Evolutionary conservation across 163 green algal species (phyloP), one percentile per base, ranked within the genome.

Genomic region (Scenedesmus sp.): DNA sequence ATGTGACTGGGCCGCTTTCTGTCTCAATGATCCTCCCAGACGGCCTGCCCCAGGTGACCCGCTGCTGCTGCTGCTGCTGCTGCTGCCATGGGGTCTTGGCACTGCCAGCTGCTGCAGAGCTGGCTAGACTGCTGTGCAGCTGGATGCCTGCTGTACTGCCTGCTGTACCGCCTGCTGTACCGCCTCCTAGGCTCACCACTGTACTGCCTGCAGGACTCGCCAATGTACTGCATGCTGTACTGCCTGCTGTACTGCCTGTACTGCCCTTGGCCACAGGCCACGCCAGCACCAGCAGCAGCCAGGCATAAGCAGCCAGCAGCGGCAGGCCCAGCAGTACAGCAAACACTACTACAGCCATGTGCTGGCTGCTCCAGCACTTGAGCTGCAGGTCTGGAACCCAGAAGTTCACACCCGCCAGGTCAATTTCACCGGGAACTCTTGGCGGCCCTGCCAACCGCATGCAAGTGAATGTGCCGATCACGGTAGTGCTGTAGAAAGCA

Each of bases 331-430:
- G 59, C n/a, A 88, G 23, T 46, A 46, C 34, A 34, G 57, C 57
- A 88, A 85, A 46, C 20, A 91, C 26, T 23, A 73, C 87, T 6
- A 91, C 87, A 7, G 23, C 23, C 46, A 52, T 46, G 56, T 91
- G 87, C 1, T 10, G 1, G 3, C 87, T 73, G 9, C 55, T 10
- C 87, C 87, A 91, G 56, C 87, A 91, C 55, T 60, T 54, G 55
- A 86, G 54, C 87, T 91, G 87, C 87, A 91, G 86, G 26, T 91
- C 87, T 1, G 73, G 56, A 9, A 91, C 73, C 87, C 87, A 91
- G n/a, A 64, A 77, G 1, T 6, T 85, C 34, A 46, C 34, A 46
- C 87, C 87, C 13, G n/a, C 3, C 20, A 91, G 73, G 18, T 23
- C 55, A 46, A 91, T 62, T 62, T 91, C 87, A 34, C 87, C 87